Evolutionary conservation across 1,284 basidiomycete genomes (phyloP), one percentile per base, ranked within the genome.

Genomic region (Tylopilus orsonianus): DNA sequence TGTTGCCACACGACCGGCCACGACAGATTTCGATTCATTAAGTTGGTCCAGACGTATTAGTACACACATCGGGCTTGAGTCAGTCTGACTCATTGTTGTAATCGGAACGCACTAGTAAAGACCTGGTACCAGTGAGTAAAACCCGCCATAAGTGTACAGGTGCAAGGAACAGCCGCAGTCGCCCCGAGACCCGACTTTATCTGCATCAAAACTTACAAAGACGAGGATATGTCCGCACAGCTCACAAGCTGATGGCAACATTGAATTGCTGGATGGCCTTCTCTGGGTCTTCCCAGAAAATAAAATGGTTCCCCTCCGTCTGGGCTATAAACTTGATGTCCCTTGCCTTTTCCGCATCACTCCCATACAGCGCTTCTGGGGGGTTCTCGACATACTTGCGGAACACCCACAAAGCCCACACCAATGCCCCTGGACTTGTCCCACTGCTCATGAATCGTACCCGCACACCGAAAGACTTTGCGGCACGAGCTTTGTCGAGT

Each of bases 221-320:
- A n/a, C n/a, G n/a, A n/a, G n/a, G n/a, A n/a, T n/a, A n/a, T n/a
- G n/a, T n/a, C n/a, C n/a, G n/a, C n/a, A n/a, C n/a, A n/a, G n/a
- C 13, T 33, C 44, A 61, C 32, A 53, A 22, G 18, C 24, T 49
- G 35, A 64, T 64, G 5, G 39, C 35, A 5, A 1, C 20, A 4
- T 18, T 26, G 18, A 47, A 62, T 16, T 62, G 57, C 29, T 55
- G 22, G 8, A 66, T 50, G 22, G 64, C 55, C 41, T 48, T 54
- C 46, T 64, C 46, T 3, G 65, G 61, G 10, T 64, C 49, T 0
- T 64, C 61, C 65, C 65, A 66, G 40, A 64, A 64, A 14, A 58
- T 8, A 26, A 65, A 62, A 40, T 67, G 63, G 29, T 67, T 67
- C 23, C 62, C 65, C 33, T 63, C 60, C 9, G 41, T 42, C 19